Evolutionary conservation across 257 asterid genomes (phyloP), one percentile per base, ranked within the genome.

Genomic region (Solanum lignicaule): DNA sequence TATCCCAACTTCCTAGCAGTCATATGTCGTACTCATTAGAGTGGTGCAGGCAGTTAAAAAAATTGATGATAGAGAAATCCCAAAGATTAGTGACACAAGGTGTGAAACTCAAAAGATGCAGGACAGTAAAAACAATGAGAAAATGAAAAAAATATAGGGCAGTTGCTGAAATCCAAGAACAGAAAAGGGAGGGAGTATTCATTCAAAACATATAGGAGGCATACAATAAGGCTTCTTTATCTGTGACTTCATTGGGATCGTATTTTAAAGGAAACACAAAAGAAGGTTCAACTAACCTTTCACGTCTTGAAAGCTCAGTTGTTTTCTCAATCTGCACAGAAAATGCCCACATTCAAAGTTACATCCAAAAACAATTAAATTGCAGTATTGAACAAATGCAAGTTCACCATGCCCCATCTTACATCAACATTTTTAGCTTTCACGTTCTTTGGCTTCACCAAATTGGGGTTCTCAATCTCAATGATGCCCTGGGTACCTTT

Each of bases 381-480:
- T 72, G 65, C 7, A 55, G 65, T 55, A 55, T 7, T 55, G 62
- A 75, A 89, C 18, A 78, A 89, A 32, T 73, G 20, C 29, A 78
- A 86, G 38, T 86, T 14, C 75, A 32, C 66, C 20, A 41, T 25
- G 39, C 76, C 18, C 48, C 66, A n/a, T 60, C 96, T 91, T 87
- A 96, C 99, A 92, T 96, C 98, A 88, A 89, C 92, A 88, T 96
- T 96, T 88, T 91, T 96, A 75, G 98, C 98, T 93, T 96, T 95
- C 95, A 96, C 10, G 75, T 91, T 95, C 93, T 96, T 96, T 72
- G 97, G 93, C 94, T 92, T 95, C 32, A 58, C 94, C 93, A 92
- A 74, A 92, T 96, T 96, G 35, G 99, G 99, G 91, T 96, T 96
- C 31, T 95, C 96, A 87, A 95, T 92, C 91, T 94, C 92, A 92